Conservation (phyloP, 106 monocot species). For the Dendrobium catenatum region DNA sequence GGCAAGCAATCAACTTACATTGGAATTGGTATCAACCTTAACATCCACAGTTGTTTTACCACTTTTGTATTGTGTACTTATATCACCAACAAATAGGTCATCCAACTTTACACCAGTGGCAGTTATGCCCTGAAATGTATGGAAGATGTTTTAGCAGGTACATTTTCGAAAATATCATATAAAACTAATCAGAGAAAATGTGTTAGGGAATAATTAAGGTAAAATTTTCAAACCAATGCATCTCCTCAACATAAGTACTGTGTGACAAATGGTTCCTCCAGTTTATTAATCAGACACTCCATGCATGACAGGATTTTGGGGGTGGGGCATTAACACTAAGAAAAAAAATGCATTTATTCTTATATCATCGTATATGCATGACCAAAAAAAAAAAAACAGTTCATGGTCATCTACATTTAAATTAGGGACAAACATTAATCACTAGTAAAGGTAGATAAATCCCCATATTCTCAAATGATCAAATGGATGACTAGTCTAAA, state of each 20-base stretch:
- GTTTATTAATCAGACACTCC: neutral
- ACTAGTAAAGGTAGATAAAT: neutral
- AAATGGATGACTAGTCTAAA: neutral
- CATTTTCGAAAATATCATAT: neutral
- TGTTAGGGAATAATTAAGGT: neutral
- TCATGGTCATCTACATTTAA: neutral
- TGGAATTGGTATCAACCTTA: conserved; percentile 63
- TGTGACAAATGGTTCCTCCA: neutral
- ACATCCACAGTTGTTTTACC: conserved; percentile 61
- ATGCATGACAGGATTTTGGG: neutral
- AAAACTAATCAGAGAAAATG: neutral
- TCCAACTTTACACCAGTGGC: conserved; percentile 52
- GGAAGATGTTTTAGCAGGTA: conserved; percentile 2
- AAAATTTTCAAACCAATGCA: neutral
- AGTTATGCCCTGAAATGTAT: conserved; percentile 40
- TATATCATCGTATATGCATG: too few relatives aligned
- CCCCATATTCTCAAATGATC: neutral
- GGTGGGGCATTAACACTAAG: too few relatives aligned
- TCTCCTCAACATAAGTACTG: neutral
- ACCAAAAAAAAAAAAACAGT: too few relatives aligned
- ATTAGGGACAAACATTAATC: neutral
- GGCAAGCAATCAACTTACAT: conserved; percentile 29
- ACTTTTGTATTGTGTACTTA: conserved; percentile 49
- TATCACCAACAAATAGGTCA: conserved; percentile 58
- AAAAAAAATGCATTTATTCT: too few relatives aligned